Conservation (phyloP, 306 rosid species). For the Mucuna pruriens region DNA sequence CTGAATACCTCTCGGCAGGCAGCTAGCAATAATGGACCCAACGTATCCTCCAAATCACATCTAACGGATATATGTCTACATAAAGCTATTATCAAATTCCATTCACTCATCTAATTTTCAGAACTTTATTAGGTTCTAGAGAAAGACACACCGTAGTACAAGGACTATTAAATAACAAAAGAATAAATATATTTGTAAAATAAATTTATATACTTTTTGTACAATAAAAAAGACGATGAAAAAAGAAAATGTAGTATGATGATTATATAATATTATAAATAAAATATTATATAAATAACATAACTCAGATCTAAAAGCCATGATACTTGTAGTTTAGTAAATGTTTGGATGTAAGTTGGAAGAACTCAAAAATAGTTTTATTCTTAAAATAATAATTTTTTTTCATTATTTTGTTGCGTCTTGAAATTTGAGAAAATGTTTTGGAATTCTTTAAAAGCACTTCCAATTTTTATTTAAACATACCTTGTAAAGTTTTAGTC, state of each 20-base stretch:
- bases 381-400: no score
- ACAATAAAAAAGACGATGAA: not conserved
- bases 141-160: not conserved
- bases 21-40: not conserved
- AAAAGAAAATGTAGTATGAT: not conserved
- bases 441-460: no score
- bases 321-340: not conserved
- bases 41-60: conserved; percentile 28
- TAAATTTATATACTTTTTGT: not conserved
- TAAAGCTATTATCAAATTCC: not conserved
- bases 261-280: not conserved
- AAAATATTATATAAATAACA: not conserved
- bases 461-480: no score
- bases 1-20: not conserved
- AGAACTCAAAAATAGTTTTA: no score
- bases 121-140: not conserved
- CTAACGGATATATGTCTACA: conserved; percentile 1
- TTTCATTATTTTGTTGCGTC: no score
- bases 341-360: no score
- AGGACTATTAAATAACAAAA: not conserved
- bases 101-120: not conserved
- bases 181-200: not conserved
- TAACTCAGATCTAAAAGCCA: not conserved
- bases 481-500: no score
- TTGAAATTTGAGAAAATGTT: no score